Conservation (phyloP, 163 green algal genomes). For the Scenedesmus sp. region DNA sequence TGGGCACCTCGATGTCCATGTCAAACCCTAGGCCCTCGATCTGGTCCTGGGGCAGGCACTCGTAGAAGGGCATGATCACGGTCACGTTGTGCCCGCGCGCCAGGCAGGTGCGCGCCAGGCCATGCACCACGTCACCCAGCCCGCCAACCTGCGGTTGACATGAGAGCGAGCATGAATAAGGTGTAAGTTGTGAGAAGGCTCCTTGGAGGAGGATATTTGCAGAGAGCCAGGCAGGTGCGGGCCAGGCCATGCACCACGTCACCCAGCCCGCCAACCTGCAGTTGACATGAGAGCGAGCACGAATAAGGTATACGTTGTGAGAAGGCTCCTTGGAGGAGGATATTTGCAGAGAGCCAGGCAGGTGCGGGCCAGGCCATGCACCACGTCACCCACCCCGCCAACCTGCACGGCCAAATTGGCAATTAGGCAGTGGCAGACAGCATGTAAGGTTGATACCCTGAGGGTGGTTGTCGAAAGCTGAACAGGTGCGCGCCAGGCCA, state of each 20-base stretch:
- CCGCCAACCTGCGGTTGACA: slow-evolving; percentile 77
- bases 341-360: neutral
- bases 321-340: neutral
- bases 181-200: neutral
- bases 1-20: slow-evolving; percentile 83
- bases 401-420: slow-evolving; percentile 61
- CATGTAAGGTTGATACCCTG: no score
- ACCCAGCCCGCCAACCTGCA: slow-evolving; percentile 87
- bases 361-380: slow-evolving; percentile 65
- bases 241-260: slow-evolving; percentile 85
- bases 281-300: neutral
- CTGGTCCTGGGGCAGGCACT: slow-evolving; percentile 76
- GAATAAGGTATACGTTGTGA: neutral
- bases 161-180: neutral
- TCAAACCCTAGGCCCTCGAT: slow-evolving; percentile 82
- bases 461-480: no score
- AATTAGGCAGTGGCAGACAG: slow-evolving; percentile 18
- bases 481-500: slow-evolving; percentile 75
- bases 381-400: slow-evolving; percentile 90
- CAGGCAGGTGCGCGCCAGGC: slow-evolving; percentile 80
- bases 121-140: slow-evolving; percentile 92
- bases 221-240: neutral
- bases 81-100: slow-evolving; percentile 80
- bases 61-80: slow-evolving; percentile 89
- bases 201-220: neutral